Conservation (phyloP, 495 filamentous ascomycete species). For the Hapsidospora chrysogenum region DNA sequence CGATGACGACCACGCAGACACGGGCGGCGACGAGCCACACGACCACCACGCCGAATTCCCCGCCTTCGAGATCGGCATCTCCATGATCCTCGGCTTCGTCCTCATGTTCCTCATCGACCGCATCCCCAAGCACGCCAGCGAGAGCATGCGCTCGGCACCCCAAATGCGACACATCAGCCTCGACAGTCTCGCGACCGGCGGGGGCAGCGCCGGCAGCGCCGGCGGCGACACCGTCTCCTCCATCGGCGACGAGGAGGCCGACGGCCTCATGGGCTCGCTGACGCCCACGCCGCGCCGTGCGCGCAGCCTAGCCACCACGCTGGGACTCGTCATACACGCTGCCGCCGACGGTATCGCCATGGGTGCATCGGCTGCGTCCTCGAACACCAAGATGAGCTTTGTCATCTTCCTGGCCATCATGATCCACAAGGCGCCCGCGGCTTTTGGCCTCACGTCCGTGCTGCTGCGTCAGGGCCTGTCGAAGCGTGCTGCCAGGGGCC, state of each 20-base stretch:
- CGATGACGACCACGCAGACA: constrained; percentile 7
- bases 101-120: constrained; percentile 96
- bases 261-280: constrained; percentile 34
- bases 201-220: neutral
- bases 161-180: constrained; percentile 57
- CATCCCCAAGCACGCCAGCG: constrained; percentile 53
- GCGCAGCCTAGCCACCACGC: constrained; percentile 56
- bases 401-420: constrained; percentile 94
- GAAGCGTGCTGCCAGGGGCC: constrained; percentile 69
- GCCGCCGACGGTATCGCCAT: constrained; percentile 94
- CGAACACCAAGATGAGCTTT: constrained; percentile 55
- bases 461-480: constrained; percentile 75
- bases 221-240: constrained; percentile 25
- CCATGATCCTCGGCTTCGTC: constrained; percentile 76
- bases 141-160: constrained; percentile 33
- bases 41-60: constrained; percentile 19
- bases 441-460: constrained; percentile 83
- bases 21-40: constrained; percentile 11
- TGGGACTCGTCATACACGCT: constrained; percentile 89
- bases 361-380: constrained; percentile 64
- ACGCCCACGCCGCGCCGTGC: constrained; percentile 32
- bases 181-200: constrained; percentile 50
- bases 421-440: constrained; percentile 92
- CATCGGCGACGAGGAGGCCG: constrained; percentile 22
- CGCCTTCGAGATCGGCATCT: constrained; percentile 58